Evolutionary conservation across 345 rosid genomes (phyloP).

Genomic region (Trapa bicornis): DNA sequence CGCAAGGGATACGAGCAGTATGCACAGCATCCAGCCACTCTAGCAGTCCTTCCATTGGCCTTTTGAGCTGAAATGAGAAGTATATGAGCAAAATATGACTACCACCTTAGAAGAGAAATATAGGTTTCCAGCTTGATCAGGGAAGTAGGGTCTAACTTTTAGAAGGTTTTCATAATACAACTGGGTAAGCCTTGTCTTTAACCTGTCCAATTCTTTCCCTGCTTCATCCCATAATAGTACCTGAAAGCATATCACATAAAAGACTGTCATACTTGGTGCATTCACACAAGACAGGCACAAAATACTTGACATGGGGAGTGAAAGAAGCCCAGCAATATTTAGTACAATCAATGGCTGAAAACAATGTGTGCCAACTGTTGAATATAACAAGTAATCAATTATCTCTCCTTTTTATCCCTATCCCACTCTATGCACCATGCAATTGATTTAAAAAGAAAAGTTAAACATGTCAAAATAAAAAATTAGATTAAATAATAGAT

Average conservation of each 20-base stretch:
- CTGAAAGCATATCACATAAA: conserved; percentile 23
- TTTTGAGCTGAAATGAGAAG: conserved; percentile 38
- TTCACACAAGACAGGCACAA: neutral
- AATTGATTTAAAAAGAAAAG: neutral
- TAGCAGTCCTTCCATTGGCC: conserved; percentile 61
- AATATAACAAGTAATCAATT: neutral
- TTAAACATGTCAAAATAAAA: neutral
- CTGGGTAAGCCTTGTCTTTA: conserved; percentile 54
- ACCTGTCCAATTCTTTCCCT: conserved; percentile 45
- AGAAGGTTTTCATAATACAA: conserved; percentile 57
- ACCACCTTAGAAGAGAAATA: neutral
- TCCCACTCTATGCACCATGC: neutral
- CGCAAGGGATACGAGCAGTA: conserved; percentile 80
- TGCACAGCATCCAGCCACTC: conserved; percentile 88
- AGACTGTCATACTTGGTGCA: neutral
- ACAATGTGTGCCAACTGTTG: neutral
- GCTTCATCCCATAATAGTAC: conserved; percentile 52
- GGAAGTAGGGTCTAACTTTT: conserved; percentile 31
- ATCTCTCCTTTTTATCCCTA: no score
- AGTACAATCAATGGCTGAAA: neutral
- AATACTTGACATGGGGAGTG: neutral
- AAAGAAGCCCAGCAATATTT: neutral
- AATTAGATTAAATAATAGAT: conserved; percentile 4
- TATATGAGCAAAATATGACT: neutral
- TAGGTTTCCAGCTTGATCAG: neutral